Conservation (phyloP, 192 early-diverging fungal genomes). For the Linnemannia hyalina region DNA sequence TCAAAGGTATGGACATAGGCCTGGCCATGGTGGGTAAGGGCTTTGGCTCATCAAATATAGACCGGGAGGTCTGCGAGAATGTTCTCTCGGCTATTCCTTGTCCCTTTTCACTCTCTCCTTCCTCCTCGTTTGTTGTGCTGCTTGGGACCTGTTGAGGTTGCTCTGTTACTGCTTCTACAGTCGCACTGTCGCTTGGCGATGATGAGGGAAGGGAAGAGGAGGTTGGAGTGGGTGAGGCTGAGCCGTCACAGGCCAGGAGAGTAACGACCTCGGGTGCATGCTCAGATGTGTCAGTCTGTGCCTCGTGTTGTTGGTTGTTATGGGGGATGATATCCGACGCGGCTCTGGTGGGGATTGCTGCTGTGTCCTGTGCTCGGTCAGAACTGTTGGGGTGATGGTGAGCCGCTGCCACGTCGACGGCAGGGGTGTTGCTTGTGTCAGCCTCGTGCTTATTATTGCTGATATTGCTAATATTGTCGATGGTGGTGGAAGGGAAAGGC, state of each 20-base stretch:
- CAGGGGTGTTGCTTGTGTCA: not conserved
- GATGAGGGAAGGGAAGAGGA: not conserved
- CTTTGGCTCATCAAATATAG: not conserved
- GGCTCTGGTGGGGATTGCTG: not conserved
- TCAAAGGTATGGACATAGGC: not conserved
- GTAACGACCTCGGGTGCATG: not conserved
- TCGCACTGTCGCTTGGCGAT: not conserved
- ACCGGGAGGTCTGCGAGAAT: not conserved
- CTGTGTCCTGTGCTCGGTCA: not conserved
- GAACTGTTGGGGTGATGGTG: constrained; percentile 1
- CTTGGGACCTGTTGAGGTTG: not conserved
- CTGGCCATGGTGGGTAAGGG: not conserved
- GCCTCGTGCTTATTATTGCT: constrained; percentile 14
- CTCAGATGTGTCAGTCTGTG: not conserved
- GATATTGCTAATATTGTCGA: not conserved
- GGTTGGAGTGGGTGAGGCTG: not conserved
- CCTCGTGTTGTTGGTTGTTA: not conserved
- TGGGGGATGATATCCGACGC: not conserved
- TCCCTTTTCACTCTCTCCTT: not conserved
- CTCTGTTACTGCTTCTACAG: not conserved
- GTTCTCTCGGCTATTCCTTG: not conserved
- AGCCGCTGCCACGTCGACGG: not conserved
- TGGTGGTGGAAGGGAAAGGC: not conserved
- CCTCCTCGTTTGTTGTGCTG: not conserved
- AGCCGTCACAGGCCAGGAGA: not conserved